These are phyloP conservation scores for Ogataea saltuana DNA, from an alignment of 805 yeast genomes.

Conservation along the genomic window DNA sequence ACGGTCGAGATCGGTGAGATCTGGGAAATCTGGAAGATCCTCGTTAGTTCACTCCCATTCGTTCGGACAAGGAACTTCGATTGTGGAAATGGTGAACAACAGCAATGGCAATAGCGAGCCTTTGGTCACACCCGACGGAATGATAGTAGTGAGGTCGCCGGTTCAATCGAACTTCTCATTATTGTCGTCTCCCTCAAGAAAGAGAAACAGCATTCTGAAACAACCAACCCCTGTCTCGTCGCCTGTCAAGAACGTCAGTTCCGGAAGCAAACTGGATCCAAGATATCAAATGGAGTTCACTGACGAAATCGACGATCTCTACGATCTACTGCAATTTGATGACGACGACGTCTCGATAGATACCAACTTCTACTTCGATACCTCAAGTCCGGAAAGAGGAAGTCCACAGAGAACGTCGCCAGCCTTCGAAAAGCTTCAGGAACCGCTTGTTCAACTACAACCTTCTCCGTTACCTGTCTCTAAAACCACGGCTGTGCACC, in stretches of 20 bases:
- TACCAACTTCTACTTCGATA: slow-evolving; percentile 28
- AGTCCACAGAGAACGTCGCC: not conserved
- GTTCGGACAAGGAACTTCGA: slow-evolving; percentile 26
- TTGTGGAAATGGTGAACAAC: slow-evolving; percentile 27
- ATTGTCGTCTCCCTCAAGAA: slow-evolving; percentile 11
- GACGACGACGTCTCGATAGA: slow-evolving; percentile 25
- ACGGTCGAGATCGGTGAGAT: slow-evolving; percentile 59
- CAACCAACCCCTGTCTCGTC: not conserved
- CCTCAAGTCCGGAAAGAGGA: slow-evolving; percentile 1
- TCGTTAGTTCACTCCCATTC: slow-evolving; percentile 18
- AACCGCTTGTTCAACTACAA: too few relatives aligned
- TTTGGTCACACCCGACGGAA: slow-evolving; percentile 40
- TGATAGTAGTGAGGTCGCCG: slow-evolving; percentile 43
- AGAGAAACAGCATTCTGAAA: slow-evolving; percentile 11
- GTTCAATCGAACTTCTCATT: slow-evolving; percentile 14
- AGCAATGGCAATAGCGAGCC: slow-evolving; percentile 21
- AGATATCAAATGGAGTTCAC: slow-evolving; percentile 7
- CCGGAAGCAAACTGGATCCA: too few relatives aligned
- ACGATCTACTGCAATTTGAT: slow-evolving; percentile 34
- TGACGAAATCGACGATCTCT: slow-evolving; percentile 30
- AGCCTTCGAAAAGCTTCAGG: too few relatives aligned
- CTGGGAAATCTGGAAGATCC: slow-evolving; percentile 48
- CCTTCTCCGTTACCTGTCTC: too few relatives aligned
- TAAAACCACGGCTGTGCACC: too few relatives aligned
- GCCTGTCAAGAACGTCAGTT: too few relatives aligned